Evolutionary conservation across 441 rosid species (phyloP).

Genomic region (Daphne laureola): DNA sequence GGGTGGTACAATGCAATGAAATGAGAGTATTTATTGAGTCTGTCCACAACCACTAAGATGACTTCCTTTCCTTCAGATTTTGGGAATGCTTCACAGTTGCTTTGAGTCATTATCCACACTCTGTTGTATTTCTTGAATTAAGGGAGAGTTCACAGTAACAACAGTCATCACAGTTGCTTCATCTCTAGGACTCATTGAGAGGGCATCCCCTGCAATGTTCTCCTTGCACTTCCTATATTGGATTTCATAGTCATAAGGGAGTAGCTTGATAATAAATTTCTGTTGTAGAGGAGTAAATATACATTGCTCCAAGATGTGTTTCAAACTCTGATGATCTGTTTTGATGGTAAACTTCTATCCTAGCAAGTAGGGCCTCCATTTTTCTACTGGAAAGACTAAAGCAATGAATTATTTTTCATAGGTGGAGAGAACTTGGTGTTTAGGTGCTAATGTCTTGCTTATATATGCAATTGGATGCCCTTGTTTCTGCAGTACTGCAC

Average conservation of each 20-base stretch:
- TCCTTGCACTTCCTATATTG: not conserved
- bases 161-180: no score
- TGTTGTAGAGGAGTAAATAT: not conserved
- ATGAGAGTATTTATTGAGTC: not conserved
- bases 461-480: not conserved
- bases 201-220: not conserved
- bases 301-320: not conserved
- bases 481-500: not conserved
- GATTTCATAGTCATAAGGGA: not conserved
- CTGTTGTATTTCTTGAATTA: not conserved
- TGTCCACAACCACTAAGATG: not conserved
- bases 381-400: not conserved
- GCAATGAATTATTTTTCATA: not conserved
- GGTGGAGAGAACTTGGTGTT: not conserved
- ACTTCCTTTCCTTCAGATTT: rapidly evolving
- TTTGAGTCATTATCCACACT: not conserved
- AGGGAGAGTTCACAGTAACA: no score
- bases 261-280: not conserved
- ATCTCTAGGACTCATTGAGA: not conserved
- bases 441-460: not conserved
- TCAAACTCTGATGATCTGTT: no score
- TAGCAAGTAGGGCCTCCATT: not conserved
- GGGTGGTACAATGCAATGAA: not conserved
- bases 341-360: no score
- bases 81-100: not conserved